These are phyloP conservation scores for Wickerhamomyces sp. DNA, from an alignment of 1,139 yeast genomes.

Conservation along the genomic window DNA sequence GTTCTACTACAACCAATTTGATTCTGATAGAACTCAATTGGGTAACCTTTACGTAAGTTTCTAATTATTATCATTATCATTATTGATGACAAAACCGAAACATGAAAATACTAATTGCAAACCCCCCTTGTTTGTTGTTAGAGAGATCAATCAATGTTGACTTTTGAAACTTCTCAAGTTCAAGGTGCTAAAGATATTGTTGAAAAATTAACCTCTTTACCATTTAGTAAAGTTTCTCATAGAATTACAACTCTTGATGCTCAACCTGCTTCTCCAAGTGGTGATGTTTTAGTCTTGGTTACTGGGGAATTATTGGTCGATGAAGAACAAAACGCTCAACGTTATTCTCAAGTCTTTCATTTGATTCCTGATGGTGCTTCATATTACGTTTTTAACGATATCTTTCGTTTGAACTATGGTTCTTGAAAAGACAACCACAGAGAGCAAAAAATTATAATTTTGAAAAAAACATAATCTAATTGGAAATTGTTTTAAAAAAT, in stretches of 20 bases:
- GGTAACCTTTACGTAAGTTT: constrained; percentile 75
- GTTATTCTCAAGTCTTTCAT: constrained; percentile 97
- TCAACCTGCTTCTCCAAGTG: constrained; percentile 92
- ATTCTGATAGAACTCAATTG: constrained; percentile 84
- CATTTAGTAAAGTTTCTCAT: constrained; percentile 90
- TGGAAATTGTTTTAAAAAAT: too few species aligned
- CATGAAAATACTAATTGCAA: too few species aligned
- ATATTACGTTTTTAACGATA: constrained; percentile 92
- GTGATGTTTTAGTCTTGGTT: constrained; percentile 95
- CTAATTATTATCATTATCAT: too few species aligned
- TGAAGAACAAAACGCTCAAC: constrained; percentile 91
- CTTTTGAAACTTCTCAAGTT: constrained; percentile 89
- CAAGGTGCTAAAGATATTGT: constrained; percentile 93
- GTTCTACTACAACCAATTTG: constrained; percentile 95
- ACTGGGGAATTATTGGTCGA: constrained; percentile 90
- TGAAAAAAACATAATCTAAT: too few species aligned
- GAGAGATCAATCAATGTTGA: constrained; percentile 96
- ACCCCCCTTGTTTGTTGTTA: too few species aligned
- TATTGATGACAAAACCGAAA: too few species aligned
- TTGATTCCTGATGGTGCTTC: constrained; percentile 88
- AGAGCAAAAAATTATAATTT: too few species aligned
- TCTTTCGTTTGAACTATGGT: constrained; percentile 85
- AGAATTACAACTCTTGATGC: constrained; percentile 94
- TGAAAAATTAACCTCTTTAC: constrained; percentile 82
- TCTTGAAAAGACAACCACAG: constrained; percentile 28